phyloP scores from a whole-genome alignment of 2,329 filamentous ascomycete species.

The Aspergillus candidus region DNA sequence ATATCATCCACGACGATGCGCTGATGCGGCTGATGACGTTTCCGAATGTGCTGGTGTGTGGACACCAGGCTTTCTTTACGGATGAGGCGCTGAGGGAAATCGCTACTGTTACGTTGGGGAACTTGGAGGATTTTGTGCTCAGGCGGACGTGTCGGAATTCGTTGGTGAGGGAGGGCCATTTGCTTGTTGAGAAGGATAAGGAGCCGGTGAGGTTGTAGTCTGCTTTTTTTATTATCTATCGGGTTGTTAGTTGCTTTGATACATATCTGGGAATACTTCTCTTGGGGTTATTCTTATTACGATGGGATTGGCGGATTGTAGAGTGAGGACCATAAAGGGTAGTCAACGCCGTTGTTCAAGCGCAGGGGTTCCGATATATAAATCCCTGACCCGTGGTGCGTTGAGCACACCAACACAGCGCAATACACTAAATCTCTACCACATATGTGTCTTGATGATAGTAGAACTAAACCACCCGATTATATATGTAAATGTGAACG shows the following conservation, averaged over 20 bases:
- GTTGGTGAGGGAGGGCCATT: constrained; percentile 25
- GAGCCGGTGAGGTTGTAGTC: constrained; percentile 27
- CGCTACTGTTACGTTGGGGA: constrained; percentile 53
- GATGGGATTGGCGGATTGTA: too few relatives aligned
- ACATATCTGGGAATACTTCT: too few relatives aligned
- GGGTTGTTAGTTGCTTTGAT: too few relatives aligned
- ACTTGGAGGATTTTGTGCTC: constrained; percentile 40
- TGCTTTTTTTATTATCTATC: too few relatives aligned
- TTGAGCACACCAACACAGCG: too few relatives aligned
- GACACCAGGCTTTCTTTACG: constrained; percentile 66
- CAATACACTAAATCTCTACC: too few relatives aligned
- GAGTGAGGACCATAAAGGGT: too few relatives aligned
- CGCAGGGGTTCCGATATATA: too few relatives aligned
- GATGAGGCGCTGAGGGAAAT: constrained; percentile 60
- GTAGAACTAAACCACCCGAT: background rate
- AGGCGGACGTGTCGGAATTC: constrained; percentile 25
- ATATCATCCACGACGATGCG: constrained; percentile 61
- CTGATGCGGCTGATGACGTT: constrained; percentile 63
- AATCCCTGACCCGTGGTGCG: too few relatives aligned
- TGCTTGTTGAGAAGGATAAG: constrained; percentile 18
- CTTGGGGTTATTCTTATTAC: too few relatives aligned
- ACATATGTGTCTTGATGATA: too few relatives aligned
- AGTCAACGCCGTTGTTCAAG: too few relatives aligned
- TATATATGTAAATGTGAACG: background rate
- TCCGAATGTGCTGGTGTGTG: constrained; percentile 60